A percentile compares a stretch with the other conserved stretches of the same genome.
These are phyloP conservation scores for Fusarium musae DNA, from an alignment of 2,329 filamentous ascomycete genomes.

Conservation along the genomic window DNA sequence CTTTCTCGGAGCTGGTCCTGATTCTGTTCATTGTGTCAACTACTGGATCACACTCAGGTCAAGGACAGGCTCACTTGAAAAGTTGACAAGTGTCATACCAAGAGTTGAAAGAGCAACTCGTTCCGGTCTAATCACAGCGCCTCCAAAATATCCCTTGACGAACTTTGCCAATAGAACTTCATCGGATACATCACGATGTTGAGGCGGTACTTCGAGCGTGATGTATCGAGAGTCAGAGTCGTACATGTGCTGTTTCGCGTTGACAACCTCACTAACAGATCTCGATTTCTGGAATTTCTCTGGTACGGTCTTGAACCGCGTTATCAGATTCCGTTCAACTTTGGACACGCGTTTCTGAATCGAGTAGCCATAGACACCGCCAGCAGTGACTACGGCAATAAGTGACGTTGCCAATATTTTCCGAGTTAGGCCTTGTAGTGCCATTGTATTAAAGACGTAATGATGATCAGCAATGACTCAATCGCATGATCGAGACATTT, in stretches of 20 bases:
- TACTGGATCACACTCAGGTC: rapidly evolving
- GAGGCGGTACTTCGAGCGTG: conserved; percentile 34
- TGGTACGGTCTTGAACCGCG: conserved; percentile 21
- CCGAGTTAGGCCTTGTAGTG: conserved; percentile 16
- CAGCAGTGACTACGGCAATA: conserved; percentile 10
- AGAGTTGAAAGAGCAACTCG: conserved; percentile 26
- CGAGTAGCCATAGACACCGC: conserved; percentile 30
- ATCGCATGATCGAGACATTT: not conserved
- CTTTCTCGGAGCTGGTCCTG: not conserved
- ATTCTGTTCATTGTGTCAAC: conserved; percentile 8
- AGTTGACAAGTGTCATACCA: conserved; percentile 20
- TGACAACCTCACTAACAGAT: conserved; percentile 43
- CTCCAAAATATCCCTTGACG: conserved; percentile 47
- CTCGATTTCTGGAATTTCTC: conserved; percentile 41
- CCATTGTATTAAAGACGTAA: conserved; percentile 8
- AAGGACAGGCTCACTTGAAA: conserved; percentile 20
- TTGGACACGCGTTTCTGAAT: conserved; percentile 21
- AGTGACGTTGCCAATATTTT: conserved; percentile 31
- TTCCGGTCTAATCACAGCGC: conserved; percentile 45
- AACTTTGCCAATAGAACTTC: conserved; percentile 45
- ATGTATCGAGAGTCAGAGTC: conserved; percentile 41
- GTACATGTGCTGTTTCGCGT: conserved; percentile 32
- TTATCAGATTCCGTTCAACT: conserved; percentile 30
- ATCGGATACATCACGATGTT: conserved; percentile 33
- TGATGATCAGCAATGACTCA: not conserved